Percentiles rank a stretch among this genome's conserved stretches.
These are phyloP conservation scores for Ceratocystis harringtonii DNA, from an alignment of 2,329 filamentous ascomycete species.

Conservation along the genomic window DNA sequence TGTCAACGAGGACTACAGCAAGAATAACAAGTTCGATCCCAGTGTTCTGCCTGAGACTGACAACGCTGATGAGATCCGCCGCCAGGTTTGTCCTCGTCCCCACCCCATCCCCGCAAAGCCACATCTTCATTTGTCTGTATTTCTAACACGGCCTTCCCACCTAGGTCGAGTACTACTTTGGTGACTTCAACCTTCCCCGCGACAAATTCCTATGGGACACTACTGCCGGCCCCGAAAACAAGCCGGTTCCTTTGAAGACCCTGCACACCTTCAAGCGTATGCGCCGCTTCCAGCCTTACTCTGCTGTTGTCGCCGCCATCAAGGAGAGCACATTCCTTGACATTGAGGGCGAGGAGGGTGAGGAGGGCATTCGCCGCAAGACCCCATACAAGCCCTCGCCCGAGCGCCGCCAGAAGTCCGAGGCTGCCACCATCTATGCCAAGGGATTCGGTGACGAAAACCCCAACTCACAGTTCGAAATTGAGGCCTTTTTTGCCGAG, in stretches of 20 bases:
- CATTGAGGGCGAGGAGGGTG: conserved; percentile 56
- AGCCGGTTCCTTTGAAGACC: conserved; percentile 60
- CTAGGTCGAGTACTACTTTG: conserved; percentile 92
- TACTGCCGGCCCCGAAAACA: conserved; percentile 66
- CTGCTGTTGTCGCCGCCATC: conserved; percentile 67
- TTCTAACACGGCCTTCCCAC: not conserved
- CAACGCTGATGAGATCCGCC: conserved; percentile 67
- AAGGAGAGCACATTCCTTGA: conserved; percentile 61
- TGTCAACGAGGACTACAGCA: conserved; percentile 28
- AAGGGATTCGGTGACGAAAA: conserved; percentile 86
- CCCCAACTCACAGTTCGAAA: conserved; percentile 77
- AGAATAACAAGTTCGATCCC: conserved; percentile 58
- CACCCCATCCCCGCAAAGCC: not conserved
- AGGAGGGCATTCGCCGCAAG: conserved; percentile 65
- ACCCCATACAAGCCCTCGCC: conserved; percentile 45
- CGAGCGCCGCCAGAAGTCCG: conserved; percentile 47
- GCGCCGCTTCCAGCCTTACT: conserved; percentile 82
- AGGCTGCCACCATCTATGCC: conserved; percentile 68
- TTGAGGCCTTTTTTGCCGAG: conserved; percentile 78
- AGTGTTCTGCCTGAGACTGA: conserved; percentile 52
- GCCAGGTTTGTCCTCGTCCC: conserved; percentile 44
- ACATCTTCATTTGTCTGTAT: conserved; percentile 1
- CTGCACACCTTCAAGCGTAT: conserved; percentile 89
- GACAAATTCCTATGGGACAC: conserved; percentile 77
- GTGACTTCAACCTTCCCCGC: conserved; percentile 72